Conservation (phyloP, 2,329 filamentous ascomycete species). For the Orbilia ellipsospora region DNA sequence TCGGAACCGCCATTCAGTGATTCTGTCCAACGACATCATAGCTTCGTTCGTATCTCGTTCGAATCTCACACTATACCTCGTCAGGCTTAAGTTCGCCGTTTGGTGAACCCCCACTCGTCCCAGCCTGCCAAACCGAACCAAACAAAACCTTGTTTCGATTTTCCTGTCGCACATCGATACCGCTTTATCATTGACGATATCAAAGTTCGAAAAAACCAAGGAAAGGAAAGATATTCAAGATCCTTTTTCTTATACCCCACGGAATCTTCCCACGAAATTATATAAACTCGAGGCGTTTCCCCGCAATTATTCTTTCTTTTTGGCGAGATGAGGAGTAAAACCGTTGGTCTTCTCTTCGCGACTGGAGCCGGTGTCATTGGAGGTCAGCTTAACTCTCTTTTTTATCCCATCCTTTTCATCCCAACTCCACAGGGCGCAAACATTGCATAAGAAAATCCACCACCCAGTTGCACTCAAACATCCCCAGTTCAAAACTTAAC, state of each 20-base stretch:
- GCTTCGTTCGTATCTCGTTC: conserved; percentile 21
- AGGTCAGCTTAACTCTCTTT: conserved; percentile 42
- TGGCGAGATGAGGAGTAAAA: conserved; percentile 29
- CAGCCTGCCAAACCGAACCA: no score
- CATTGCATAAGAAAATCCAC: conserved; percentile 10
- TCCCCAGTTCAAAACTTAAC: neutral
- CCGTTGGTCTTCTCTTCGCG: conserved; percentile 38
- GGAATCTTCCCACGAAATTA: conserved; percentile 12
- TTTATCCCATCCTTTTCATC: conserved; percentile 23
- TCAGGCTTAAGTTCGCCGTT: conserved; percentile 29
- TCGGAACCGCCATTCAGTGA: conserved; percentile 16
- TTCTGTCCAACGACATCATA: conserved; percentile 19
- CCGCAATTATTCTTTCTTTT: conserved; percentile 14
- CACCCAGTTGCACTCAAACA: no score
- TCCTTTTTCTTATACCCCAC: conserved; percentile 10
- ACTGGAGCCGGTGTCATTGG: conserved; percentile 45
- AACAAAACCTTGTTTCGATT: conserved; percentile 46
- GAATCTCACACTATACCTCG: conserved; percentile 37
- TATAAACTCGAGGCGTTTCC: conserved; percentile 33
- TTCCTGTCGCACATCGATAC: conserved; percentile 19
- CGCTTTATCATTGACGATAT: conserved; percentile 22
- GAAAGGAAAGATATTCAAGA: conserved; percentile 15
- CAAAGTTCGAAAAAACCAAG: conserved; percentile 14
- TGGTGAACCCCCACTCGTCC: conserved; percentile 29
- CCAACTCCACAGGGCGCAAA: conserved; percentile 32